Conservation (phyloP, 208 protist species). For the Entamoeba nuttalli region DNA sequence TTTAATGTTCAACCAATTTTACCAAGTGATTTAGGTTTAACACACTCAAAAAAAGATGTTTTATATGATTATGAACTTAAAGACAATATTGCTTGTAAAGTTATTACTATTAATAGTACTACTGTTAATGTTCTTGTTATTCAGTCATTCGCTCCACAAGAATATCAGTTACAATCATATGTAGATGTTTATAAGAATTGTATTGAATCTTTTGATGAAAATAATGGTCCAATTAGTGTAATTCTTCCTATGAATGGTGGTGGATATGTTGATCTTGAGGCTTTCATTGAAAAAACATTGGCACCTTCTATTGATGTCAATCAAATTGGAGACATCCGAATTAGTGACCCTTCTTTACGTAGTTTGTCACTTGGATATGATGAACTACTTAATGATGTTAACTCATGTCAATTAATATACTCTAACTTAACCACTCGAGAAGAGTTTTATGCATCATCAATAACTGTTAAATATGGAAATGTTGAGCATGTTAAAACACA, state of each 20-base stretch:
- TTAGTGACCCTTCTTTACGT: not conserved
- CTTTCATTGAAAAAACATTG: not conserved
- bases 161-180: not conserved
- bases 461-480: not conserved
- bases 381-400: not conserved
- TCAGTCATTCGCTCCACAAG: not conserved
- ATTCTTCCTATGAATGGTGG: not conserved
- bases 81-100: not conserved
- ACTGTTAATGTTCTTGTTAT: not conserved
- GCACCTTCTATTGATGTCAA: not conserved
- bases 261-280: not conserved
- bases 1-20: no score
- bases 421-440: not conserved
- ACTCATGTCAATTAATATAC: not conserved
- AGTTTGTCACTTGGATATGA: not conserved
- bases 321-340: not conserved
- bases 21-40: no score
- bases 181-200: not conserved
- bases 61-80: no score
- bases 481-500: not conserved
- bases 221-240: not conserved
- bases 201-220: not conserved
- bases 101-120: not conserved
- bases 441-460: not conserved
- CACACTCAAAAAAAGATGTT: no score